Evolutionary conservation across 345 rosid species (phyloP), one percentile per base, ranked within the genome.

Genomic region (Arabidopsis arenosa): DNA sequence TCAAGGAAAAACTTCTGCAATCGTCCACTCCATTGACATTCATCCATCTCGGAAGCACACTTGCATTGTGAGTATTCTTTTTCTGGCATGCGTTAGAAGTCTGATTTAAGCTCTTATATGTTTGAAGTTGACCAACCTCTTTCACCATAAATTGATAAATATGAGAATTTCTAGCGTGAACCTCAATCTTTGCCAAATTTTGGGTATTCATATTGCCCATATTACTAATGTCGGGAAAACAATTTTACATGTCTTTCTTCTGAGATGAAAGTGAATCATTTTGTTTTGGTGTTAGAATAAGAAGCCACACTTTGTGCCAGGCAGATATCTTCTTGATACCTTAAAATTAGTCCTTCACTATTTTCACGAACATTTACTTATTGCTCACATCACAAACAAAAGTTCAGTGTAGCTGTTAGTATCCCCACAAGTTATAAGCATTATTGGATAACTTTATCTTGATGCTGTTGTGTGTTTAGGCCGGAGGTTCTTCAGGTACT

Each of bases 11-110:
- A 79, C 80, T 64, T 84, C 88, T 70, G 98, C 95, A 18, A 68
- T 92, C 70, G 81, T 92, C 10, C 97, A 92, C 77, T 92, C 97
- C 1, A 70, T 94, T 78, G 97, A 94, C 80, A 86, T 94, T 81
- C 97, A 92, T 81, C 90, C 95, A 61, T 94, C 96, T 2, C 79
- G 97, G 55, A 94, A 94, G 83, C 96, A 94, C 83, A 90, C 86
- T 35, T 90, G 93, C 83, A 82, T 90, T 81, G 98, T 94, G 81
- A 81, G 88, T 67, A 30, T 21, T 32, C 43, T 54, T 41, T 15
- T 47, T 52, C 9, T 35, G 33, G 45, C 4, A 5, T 39, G 37
- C 8, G 41, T 13, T 45, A 18, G 30, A 35, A 9, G 2, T 54
- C 57, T 36, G 66, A 49, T 75, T 4, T 21, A 53, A 60, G 40